Conservation (phyloP, 2,329 filamentous ascomycete species). For the Tolypocladium guangdongense region DNA sequence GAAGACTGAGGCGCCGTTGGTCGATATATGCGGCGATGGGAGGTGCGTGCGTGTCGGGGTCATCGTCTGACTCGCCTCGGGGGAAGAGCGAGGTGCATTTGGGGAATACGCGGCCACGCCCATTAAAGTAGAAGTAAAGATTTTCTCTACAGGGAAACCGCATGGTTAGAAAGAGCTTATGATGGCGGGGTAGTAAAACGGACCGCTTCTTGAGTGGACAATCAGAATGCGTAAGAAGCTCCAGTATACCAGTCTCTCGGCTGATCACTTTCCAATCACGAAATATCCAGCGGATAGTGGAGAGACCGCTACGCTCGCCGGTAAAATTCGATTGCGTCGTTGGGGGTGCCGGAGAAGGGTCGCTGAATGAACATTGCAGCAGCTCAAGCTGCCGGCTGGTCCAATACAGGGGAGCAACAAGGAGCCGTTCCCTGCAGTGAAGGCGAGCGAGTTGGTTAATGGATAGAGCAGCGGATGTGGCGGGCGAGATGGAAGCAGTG, state of each 20-base stretch:
- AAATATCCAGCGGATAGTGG: background rate
- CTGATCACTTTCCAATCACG: rapidly evolving
- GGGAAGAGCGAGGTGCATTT: background rate
- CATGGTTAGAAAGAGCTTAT: background rate
- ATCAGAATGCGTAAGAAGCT: background rate
- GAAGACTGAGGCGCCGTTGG: background rate
- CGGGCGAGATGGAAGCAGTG: background rate
- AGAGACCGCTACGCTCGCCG: background rate
- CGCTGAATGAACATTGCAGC: background rate
- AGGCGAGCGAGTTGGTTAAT: background rate
- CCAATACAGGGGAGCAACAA: background rate
- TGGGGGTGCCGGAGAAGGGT: background rate
- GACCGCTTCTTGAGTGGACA: background rate
- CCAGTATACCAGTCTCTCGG: background rate
- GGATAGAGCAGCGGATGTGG: background rate
- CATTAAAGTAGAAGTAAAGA: background rate
- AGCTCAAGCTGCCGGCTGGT: background rate
- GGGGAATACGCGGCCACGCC: background rate
- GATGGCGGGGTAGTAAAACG: rapidly evolving
- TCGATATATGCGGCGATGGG: background rate
- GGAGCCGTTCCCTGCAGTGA: background rate
- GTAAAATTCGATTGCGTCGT: background rate
- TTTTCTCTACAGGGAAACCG: background rate
- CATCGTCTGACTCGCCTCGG: background rate
- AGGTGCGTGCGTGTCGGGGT: no score